These are phyloP conservation scores for Clonostachys rosea DNA, from an alignment of 2,329 filamentous ascomycete species.

Conservation along the genomic window DNA sequence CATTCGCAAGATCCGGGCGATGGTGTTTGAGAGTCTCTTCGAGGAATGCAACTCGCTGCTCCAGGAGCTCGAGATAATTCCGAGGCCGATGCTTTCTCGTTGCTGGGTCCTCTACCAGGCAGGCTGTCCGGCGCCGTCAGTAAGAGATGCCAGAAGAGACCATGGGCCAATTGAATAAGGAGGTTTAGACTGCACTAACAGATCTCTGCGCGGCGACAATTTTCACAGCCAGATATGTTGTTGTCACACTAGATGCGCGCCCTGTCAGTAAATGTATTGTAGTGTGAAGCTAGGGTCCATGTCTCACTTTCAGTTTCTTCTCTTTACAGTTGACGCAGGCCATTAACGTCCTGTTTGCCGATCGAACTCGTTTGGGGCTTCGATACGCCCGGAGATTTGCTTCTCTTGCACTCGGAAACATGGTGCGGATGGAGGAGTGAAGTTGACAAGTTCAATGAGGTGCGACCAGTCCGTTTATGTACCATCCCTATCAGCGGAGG, in stretches of 20 bases:
- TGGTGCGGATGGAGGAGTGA: too few relatives aligned
- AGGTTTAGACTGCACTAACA: background rate
- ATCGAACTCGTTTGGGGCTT: too few relatives aligned
- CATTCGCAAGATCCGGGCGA: too few relatives aligned
- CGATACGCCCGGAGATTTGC: too few relatives aligned
- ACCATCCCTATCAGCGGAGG: too few relatives aligned
- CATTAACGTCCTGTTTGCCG: too few relatives aligned
- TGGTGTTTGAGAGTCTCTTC: slow-evolving; percentile 5
- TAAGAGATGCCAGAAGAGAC: background rate
- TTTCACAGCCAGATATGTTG: background rate
- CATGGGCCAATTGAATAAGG: background rate
- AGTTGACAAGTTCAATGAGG: too few relatives aligned
- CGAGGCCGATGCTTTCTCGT: slow-evolving; percentile 16
- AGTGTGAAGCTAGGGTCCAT: too few relatives aligned
- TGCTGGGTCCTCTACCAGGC: slow-evolving; percentile 16
- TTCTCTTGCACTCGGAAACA: too few relatives aligned
- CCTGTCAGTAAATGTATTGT: too few relatives aligned
- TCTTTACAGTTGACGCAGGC: background rate
- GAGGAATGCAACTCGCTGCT: slow-evolving; percentile 15
- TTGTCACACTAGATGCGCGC: background rate
- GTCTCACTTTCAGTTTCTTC: background rate
- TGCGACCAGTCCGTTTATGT: too few relatives aligned
- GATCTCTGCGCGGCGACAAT: background rate
- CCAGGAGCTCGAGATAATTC: slow-evolving; percentile 19
- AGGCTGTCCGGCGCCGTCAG: slow-evolving; percentile 3